Percentiles rank a stretch among this genome's conserved stretches.
These are phyloP conservation scores for Globomyces pollinis-pini DNA, from an alignment of 192 early-diverging fungal genomes.

Conservation along the genomic window DNA sequence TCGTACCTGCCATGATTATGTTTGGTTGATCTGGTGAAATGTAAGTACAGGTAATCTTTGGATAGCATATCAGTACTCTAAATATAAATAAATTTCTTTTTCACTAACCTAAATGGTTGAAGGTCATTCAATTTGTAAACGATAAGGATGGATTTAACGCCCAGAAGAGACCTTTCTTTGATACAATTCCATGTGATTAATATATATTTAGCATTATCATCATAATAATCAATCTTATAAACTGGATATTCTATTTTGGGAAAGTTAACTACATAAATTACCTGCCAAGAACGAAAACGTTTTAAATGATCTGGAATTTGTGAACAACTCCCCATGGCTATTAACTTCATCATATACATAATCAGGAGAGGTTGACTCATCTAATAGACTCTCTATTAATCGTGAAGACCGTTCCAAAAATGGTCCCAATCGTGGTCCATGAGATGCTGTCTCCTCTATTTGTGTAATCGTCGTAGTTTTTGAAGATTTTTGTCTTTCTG, in stretches of 20 bases:
- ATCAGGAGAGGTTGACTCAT: not conserved
- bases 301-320: not conserved
- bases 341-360: not conserved
- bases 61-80: slow-evolving; percentile 29
- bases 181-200: too few species aligned
- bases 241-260: not conserved
- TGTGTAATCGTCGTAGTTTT: too few species aligned
- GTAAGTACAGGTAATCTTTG: slow-evolving; percentile 13
- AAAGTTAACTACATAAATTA: not conserved
- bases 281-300: not conserved
- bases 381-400: not conserved
- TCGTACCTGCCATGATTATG: slow-evolving; percentile 38
- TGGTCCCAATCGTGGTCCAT: not conserved
- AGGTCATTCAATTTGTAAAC: too few species aligned
- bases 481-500: not conserved
- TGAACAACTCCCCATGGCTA: not conserved
- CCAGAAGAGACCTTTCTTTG: too few species aligned
- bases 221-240: not conserved
- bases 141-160: too few species aligned
- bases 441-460: too few species aligned
- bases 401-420: not conserved
- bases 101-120: too few species aligned
- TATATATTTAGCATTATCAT: not conserved
- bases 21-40: slow-evolving; percentile 20
- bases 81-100: not conserved